Base-by-base conservation (phyloP, 202 grass and related monocot genomes). In the Digitaria exilis region DNA sequence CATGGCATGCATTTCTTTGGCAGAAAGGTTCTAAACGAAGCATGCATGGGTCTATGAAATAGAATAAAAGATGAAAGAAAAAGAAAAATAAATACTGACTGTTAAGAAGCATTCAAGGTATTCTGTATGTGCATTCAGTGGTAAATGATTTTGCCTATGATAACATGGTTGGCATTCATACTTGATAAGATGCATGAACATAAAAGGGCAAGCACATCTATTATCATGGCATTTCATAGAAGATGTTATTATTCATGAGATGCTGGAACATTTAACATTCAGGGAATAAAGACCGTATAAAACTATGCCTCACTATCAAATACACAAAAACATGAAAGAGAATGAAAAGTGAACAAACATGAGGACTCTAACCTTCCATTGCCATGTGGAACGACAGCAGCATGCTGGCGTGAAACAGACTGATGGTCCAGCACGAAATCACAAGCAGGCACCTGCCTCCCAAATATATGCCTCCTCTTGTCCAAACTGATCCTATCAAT, bases 381-480 rank as follows among this genome's bases (percentile, higher is more conserved):
- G 70, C 79, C 94, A 87, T 98, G 93, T 41, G 96, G 93, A 88
- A 98, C 73, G 37, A 98, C 89, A 19, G 91, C 93, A 64, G 96
- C 96, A 77, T 98, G 96, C 70, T 98, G 96, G 39, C 96, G 91
- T 24, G 96, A 98, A 31, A 98, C 93, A 15, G 96, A 98, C 52
- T 95, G 96, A 85, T 98, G 96, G 61, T 98, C 96, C 78, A 98
- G 76, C 14, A 98, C 96, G 31, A 90, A 92, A 89, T 98, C 96
- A 24, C 96, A 98, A 59, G 86, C 85, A 10, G 89, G 96, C 14
- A 90, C 62, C 68, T 96, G 96, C 85, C 96, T 93, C 68, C 96
- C 96, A 76, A 98, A 98, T 26, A 98, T 90, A 90, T 95, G 92
- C 46, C 89, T 93, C 87, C 87, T 91, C 81, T 80, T 98, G 63